A percentile compares a stretch with the other conserved stretches of the same genome.
Evolutionary conservation across 129 eudicot genomes (phyloP).

Genomic region (Pittosporum tobira): DNA sequence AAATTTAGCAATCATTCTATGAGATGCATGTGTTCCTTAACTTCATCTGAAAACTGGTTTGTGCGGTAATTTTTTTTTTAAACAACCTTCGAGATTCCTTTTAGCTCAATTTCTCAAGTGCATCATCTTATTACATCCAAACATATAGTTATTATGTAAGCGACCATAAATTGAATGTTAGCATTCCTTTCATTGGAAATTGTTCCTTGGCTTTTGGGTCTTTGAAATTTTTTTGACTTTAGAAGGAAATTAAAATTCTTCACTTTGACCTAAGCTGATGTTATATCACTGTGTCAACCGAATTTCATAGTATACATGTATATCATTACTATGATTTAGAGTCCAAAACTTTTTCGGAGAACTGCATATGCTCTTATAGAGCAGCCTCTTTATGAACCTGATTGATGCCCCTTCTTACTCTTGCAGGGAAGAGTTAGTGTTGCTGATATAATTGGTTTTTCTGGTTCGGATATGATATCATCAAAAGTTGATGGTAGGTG

Average conservation of each 20-base stretch:
- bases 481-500: slow-evolving; percentile 58
- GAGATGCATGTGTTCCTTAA: not conserved
- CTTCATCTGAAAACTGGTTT: not conserved
- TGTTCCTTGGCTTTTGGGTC: too few species aligned
- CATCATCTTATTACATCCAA: too few species aligned
- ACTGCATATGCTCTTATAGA: too few species aligned
- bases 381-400: slow-evolving; percentile 1
- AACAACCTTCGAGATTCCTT: not conserved
- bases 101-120: too few species aligned
- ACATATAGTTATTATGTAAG: not conserved
- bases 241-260: too few species aligned
- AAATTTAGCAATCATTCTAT: too few species aligned
- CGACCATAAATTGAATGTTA: not conserved
- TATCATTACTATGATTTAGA: too few species aligned
- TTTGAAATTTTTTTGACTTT: too few species aligned
- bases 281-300: too few species aligned
- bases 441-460: slow-evolving; percentile 46
- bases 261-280: too few species aligned
- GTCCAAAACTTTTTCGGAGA: too few species aligned
- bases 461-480: slow-evolving; percentile 44
- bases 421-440: slow-evolving; percentile 61
- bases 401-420: not conserved
- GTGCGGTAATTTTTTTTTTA: not conserved
- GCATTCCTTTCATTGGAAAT: not conserved
- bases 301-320: too few species aligned